Conservation (phyloP, 2,329 filamentous ascomycete species). For the Endocalyx cinctus region DNA sequence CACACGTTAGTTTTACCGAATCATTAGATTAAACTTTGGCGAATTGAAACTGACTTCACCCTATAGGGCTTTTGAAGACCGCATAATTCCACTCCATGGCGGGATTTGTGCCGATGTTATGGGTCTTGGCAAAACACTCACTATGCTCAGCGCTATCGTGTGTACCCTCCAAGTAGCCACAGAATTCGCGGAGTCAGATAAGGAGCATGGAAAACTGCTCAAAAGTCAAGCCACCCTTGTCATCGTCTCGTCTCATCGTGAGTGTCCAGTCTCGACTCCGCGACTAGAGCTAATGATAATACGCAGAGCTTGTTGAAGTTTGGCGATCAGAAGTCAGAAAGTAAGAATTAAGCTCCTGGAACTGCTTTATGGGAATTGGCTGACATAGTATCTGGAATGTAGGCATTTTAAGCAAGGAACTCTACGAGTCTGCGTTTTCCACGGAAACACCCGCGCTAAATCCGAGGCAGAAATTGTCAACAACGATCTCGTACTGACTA, state of each 20-base stretch:
- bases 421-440: no score
- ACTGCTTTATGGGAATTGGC: background rate
- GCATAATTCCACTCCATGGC: background rate
- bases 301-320: background rate
- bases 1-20: no score
- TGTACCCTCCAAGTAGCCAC: slow-evolving; percentile 1
- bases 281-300: background rate
- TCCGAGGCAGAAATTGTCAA: slow-evolving; percentile 4
- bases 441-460: no score
- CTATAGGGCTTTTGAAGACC: slow-evolving; percentile 2
- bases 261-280: background rate
- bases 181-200: no score
- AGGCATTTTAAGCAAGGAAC: background rate
- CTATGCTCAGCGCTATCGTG: slow-evolving; percentile 6
- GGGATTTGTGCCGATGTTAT: slow-evolving; percentile 6
- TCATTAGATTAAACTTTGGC: slow-evolving; percentile 1
- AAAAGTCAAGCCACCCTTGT: slow-evolving; percentile 4
- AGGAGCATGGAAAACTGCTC: background rate
- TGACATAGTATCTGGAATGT: no score
- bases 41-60: slow-evolving; percentile 1
- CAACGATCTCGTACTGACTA: slow-evolving; percentile 5
- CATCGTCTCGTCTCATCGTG: slow-evolving; percentile 6
- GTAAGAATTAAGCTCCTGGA: background rate
- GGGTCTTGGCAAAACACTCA: slow-evolving; percentile 8
- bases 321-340: background rate